Evolutionary conservation across 2,329 filamentous ascomycete genomes (phyloP).

Genomic region (Fusarium armeniacum): DNA sequence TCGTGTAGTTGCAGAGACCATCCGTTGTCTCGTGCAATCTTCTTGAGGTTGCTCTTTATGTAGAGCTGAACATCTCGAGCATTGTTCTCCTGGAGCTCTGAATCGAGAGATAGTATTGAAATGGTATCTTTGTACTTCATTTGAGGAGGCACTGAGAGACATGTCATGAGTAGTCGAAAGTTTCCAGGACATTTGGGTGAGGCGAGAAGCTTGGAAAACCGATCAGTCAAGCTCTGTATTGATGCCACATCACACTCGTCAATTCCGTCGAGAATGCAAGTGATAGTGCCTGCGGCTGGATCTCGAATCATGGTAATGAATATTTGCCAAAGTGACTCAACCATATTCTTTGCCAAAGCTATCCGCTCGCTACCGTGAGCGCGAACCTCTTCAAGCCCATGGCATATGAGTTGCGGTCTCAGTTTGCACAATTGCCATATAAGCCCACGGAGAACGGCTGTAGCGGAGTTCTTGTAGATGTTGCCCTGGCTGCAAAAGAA

Average conservation of each 20-base stretch:
- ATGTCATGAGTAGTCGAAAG: slow-evolving; percentile 6
- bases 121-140: background rate
- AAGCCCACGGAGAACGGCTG: slow-evolving; percentile 12
- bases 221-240: background rate
- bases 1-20: background rate
- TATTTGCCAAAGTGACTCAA: slow-evolving; percentile 24
- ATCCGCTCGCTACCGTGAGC: background rate
- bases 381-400: background rate
- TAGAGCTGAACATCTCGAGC: background rate
- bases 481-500: slow-evolving; percentile 30
- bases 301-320: slow-evolving; percentile 12
- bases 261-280: slow-evolving; percentile 25
- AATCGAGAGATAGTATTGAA: slow-evolving; percentile 3
- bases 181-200: background rate
- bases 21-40: background rate
- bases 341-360: background rate
- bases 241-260: slow-evolving; percentile 20
- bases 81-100: background rate
- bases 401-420: background rate
- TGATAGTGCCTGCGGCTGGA: background rate
- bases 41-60: background rate
- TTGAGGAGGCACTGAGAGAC: background rate
- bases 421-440: slow-evolving; percentile 27
- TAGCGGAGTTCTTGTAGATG: slow-evolving; percentile 12
- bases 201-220: background rate